A percentile compares a stretch with the other conserved stretches of the same genome.
Conservation (phyloP, 2,329 filamentous ascomycete species). For the Fusarium sp. region DNA sequence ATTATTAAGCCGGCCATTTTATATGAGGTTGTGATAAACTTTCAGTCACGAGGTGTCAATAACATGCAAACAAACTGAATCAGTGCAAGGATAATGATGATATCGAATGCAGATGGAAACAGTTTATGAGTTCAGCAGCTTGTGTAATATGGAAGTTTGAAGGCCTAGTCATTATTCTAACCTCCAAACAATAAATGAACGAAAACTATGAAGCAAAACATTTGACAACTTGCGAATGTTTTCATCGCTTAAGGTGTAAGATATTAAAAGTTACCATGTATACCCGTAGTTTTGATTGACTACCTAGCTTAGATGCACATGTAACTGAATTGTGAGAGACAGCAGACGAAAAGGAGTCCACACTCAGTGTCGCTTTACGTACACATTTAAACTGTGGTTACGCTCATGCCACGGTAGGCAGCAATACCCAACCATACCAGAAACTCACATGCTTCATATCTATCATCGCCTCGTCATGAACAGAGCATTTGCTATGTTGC, state of each 20-base stretch:
- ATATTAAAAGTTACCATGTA: background rate
- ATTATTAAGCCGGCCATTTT: slow-evolving; percentile 17
- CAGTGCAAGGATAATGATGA: background rate
- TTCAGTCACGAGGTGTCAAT: background rate
- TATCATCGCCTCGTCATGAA: background rate
- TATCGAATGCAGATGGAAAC: background rate
- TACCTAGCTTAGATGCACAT: background rate
- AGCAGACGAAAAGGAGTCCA: background rate
- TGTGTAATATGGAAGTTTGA: background rate
- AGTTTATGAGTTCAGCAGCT: background rate
- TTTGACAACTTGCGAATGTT: background rate
- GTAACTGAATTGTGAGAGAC: background rate
- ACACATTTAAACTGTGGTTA: background rate
- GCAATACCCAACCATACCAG: background rate
- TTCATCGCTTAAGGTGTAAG: background rate
- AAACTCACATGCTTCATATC: background rate
- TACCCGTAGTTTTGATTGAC: background rate
- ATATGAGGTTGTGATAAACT: background rate
- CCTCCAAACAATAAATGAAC: no score
- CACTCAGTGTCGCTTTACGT: background rate
- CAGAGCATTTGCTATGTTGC: background rate
- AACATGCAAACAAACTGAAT: background rate
- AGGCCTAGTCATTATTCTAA: background rate
- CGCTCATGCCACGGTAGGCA: background rate
- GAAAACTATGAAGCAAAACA: no score